These are phyloP conservation scores for Isatis tinctoria DNA, from an alignment of 345 rosid genomes.

Conservation along the genomic window DNA sequence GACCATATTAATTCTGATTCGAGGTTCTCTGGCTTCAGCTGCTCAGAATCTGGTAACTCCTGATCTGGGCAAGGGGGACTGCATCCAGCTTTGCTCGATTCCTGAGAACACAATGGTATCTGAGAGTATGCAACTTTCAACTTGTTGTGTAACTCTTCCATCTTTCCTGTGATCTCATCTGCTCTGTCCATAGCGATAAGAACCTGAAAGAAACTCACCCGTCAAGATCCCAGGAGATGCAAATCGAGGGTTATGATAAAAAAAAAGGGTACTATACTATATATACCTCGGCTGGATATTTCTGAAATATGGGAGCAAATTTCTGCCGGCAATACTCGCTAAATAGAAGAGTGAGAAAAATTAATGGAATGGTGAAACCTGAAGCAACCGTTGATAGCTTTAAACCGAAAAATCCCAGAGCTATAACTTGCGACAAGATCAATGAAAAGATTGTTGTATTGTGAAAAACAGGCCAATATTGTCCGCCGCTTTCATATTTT, in stretches of 20 bases:
- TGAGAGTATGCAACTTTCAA: slow-evolving; percentile 70
- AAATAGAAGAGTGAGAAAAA: slow-evolving; percentile 68
- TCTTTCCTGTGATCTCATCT: slow-evolving; percentile 57
- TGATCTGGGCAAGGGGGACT: slow-evolving; percentile 11
- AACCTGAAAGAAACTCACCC: slow-evolving; percentile 38
- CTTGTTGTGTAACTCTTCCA: slow-evolving; percentile 44
- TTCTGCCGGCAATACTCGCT: slow-evolving; percentile 79
- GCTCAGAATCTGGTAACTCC: slow-evolving; percentile 29
- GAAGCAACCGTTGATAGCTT: slow-evolving; percentile 68
- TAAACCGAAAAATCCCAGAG: slow-evolving; percentile 78
- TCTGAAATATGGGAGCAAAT: slow-evolving; percentile 59
- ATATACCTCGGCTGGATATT: slow-evolving; percentile 63
- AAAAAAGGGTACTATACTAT: not conserved
- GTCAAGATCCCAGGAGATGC: slow-evolving; percentile 20
- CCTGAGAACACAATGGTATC: slow-evolving; percentile 37
- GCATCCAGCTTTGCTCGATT: slow-evolving; percentile 18
- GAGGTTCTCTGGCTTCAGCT: slow-evolving; percentile 18
- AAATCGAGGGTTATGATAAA: not conserved
- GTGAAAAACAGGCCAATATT: slow-evolving; percentile 80
- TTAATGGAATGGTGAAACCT: slow-evolving; percentile 69
- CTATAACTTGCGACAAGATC: slow-evolving; percentile 77
- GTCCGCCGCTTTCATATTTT: slow-evolving; percentile 82
- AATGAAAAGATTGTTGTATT: slow-evolving; percentile 83
- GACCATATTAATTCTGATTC: not conserved
- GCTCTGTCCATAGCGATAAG: slow-evolving; percentile 79